These are phyloP conservation scores for Eustoma russellianum DNA, from an alignment of 257 asterid species.

Conservation along the genomic window DNA sequence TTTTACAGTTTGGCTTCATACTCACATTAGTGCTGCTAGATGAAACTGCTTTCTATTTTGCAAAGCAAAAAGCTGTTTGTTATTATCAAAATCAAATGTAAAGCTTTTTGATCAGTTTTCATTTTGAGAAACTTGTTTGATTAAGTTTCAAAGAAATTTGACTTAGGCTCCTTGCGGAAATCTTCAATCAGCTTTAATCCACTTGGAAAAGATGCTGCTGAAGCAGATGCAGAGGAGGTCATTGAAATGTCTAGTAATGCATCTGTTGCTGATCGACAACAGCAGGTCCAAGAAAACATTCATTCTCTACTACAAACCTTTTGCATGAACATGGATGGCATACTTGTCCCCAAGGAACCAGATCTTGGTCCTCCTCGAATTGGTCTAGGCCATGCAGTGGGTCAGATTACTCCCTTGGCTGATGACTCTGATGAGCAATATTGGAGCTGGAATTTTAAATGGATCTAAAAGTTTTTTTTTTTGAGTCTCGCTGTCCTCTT, in stretches of 20 bases:
- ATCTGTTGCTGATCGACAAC: slow-evolving; percentile 60
- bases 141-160: neutral
- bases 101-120: neutral
- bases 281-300: slow-evolving; percentile 83
- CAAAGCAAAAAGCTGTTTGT: neutral
- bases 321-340: slow-evolving; percentile 56
- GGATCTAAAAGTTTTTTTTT: neutral
- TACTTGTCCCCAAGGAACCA: slow-evolving; percentile 34
- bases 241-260: slow-evolving; percentile 69
- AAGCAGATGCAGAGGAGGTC: slow-evolving; percentile 80
- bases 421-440: slow-evolving; percentile 34
- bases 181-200: slow-evolving; percentile 59
- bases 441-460: neutral
- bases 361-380: slow-evolving; percentile 37
- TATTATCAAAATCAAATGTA: neutral
- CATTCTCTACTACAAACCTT: slow-evolving; percentile 51
- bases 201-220: slow-evolving; percentile 69
- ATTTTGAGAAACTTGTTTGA: neutral
- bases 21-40: neutral
- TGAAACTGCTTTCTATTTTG: neutral
- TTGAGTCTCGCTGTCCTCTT: neutral
- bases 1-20: too few species aligned
- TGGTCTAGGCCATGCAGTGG: slow-evolving; percentile 76
- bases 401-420: slow-evolving; percentile 26
- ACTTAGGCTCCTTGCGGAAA: slow-evolving; percentile 10